Percentiles rank a stretch among this genome's conserved stretches.
These are phyloP conservation scores for Tetrapyrgos nigripes DNA, from an alignment of 1,284 basidiomycete species.

Conservation along the genomic window DNA sequence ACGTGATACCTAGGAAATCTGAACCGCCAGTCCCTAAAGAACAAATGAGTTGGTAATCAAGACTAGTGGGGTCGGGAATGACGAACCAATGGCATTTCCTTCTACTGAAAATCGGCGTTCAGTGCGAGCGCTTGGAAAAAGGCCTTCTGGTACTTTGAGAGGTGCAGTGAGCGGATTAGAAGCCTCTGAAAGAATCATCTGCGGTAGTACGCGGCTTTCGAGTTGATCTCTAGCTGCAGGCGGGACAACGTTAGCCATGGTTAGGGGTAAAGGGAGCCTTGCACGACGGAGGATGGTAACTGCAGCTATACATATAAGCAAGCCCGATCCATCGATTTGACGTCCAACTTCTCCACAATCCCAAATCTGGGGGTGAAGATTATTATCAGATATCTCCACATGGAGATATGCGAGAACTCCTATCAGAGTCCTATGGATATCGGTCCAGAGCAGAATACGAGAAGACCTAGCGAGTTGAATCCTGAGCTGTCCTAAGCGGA, in stretches of 20 bases:
- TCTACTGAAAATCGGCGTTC: constrained; percentile 39
- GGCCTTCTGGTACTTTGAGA: constrained; percentile 23
- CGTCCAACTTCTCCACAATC: too few species aligned
- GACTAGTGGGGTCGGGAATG: not conserved
- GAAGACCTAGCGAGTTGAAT: too few species aligned
- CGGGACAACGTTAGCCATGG: not conserved
- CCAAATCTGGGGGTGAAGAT: too few species aligned
- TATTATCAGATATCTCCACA: too few species aligned
- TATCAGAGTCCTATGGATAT: too few species aligned
- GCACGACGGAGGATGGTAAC: too few species aligned
- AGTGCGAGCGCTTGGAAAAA: constrained; percentile 35
- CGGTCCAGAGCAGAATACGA: too few species aligned
- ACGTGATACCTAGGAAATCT: constrained; percentile 42
- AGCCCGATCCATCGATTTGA: too few species aligned
- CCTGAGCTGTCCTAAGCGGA: too few species aligned
- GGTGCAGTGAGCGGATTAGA: constrained; percentile 44
- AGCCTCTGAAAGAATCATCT: constrained; percentile 39
- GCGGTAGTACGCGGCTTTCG: constrained; percentile 24
- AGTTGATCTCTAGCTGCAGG: constrained; percentile 25
- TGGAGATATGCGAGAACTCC: too few species aligned
- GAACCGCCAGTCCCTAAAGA: constrained; percentile 54
- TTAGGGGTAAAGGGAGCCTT: not conserved
- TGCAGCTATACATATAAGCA: too few species aligned
- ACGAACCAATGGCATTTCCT: constrained; percentile 47
- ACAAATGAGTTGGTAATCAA: too few species aligned